phyloP scores from a whole-genome alignment of 1,284 basidiomycete genomes.

The Ustilago cynodontis region DNA sequence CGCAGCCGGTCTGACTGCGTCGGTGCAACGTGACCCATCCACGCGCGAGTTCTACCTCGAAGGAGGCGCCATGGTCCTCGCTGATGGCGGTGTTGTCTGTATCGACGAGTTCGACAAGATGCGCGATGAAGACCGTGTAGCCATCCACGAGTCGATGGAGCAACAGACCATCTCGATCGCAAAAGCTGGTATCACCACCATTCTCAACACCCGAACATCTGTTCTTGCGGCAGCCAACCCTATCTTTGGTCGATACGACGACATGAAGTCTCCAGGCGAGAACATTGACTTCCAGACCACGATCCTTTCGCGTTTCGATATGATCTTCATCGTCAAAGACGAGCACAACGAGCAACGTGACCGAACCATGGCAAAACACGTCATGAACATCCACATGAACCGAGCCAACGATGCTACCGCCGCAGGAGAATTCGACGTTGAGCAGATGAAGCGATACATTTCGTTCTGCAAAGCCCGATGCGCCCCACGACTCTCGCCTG shows the following conservation, averaged over 20 bases:
- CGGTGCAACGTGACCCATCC: conserved; percentile 91
- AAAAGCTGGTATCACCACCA: conserved; percentile 98
- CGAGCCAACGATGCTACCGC: conserved; percentile 75
- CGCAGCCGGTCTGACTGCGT: conserved; percentile 97
- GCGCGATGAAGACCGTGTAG: conserved; percentile 98
- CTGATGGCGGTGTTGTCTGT: conserved; percentile 97
- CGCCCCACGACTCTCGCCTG: conserved; percentile 89
- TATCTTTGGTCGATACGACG: conserved; percentile 97
- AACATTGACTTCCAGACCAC: conserved; percentile 99
- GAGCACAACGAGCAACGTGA: conserved; percentile 96
- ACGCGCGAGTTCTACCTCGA: conserved; percentile 98
- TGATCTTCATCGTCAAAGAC: conserved; percentile 99
- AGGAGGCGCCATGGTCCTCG: conserved; percentile 99
- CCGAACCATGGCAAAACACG: conserved; percentile 93
- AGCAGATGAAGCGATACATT: conserved; percentile 98
- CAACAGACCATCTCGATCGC: conserved; percentile 99
- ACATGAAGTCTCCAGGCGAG: conserved; percentile 95
- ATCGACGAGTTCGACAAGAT: conserved; percentile 99
- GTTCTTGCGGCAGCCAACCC: conserved; percentile 98
- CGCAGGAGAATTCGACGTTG: conserved; percentile 92
- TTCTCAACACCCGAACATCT: conserved; percentile 94
- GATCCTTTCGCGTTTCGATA: conserved; percentile 97
- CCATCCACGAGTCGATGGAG: conserved; percentile 99
- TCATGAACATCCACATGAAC: conserved; percentile 99
- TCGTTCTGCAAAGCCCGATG: conserved; percentile 97